A percentile compares a stretch with the other conserved stretches of the same genome.
These are phyloP conservation scores for Yarrowia galli DNA, from an alignment of 1,139 yeast genomes.

Conservation along the genomic window DNA sequence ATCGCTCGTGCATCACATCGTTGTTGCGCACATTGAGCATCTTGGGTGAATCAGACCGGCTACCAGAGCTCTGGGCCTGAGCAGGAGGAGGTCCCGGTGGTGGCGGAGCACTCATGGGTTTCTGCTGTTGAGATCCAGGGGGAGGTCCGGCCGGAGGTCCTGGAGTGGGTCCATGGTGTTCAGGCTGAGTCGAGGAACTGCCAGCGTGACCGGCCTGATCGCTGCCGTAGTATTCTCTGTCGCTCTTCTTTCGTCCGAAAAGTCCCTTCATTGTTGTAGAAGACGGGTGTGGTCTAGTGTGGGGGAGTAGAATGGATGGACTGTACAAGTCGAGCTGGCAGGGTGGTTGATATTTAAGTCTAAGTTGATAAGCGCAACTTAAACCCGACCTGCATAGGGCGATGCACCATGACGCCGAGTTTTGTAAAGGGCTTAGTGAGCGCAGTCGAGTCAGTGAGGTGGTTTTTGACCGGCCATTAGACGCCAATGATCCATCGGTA, in stretches of 20 bases:
- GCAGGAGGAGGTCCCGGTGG: conserved; percentile 20
- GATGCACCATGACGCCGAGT: conserved; percentile 11
- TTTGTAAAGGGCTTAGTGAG: not conserved
- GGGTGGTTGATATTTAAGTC: conserved; percentile 30
- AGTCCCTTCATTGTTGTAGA: conserved; percentile 13
- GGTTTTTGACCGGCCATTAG: not conserved
- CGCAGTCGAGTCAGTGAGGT: not conserved
- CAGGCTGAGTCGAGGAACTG: conserved; percentile 1
- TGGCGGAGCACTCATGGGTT: conserved; percentile 23
- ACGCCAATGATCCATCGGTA: not conserved
- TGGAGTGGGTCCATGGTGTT: conserved; percentile 23
- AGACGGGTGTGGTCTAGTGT: not conserved
- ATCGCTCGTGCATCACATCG: conserved; percentile 48
- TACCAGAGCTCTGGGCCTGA: conserved; percentile 18
- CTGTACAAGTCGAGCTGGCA: conserved; percentile 7
- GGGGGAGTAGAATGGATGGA: not conserved
- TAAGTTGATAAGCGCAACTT: conserved; percentile 25
- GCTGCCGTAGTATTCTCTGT: conserved; percentile 34
- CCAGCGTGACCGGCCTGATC: conserved; percentile 6
- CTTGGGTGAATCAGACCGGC: conserved; percentile 42
- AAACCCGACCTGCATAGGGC: conserved; percentile 11
- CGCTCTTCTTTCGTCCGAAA: conserved; percentile 30
- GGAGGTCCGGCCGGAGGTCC: conserved; percentile 24
- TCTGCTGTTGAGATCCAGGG: conserved; percentile 15
- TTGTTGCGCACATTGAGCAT: conserved; percentile 44